These are phyloP conservation scores for Casuarina glauca DNA, from an alignment of 306 rosid species.

Conservation along the genomic window DNA sequence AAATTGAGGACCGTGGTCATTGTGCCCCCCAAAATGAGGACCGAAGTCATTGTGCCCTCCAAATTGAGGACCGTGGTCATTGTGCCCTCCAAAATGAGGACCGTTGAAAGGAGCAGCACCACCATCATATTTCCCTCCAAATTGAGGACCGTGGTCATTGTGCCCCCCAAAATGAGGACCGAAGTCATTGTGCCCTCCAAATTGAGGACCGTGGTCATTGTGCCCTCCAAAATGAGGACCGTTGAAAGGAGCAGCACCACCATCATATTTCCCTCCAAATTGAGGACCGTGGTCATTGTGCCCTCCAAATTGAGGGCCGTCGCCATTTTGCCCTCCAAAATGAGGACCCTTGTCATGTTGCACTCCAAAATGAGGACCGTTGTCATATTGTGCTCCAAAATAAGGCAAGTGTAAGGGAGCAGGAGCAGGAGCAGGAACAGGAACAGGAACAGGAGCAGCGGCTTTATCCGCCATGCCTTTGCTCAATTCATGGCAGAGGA, in stretches of 20 bases:
- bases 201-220: slow-evolving; percentile 1
- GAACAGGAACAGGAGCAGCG: not conserved
- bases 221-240: no score
- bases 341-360: not conserved
- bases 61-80: no score
- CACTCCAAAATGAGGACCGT: no score
- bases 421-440: not conserved
- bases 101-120: slow-evolving; percentile 30
- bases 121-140: not conserved
- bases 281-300: no score
- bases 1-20: no score
- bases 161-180: slow-evolving; percentile 10
- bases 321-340: not conserved
- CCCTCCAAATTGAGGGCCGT: slow-evolving; percentile 11
- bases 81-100: not conserved
- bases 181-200: not conserved
- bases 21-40: no score
- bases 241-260: no score
- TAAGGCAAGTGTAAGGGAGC: not conserved
- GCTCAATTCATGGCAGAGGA: slow-evolving; percentile 20
- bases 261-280: no score
- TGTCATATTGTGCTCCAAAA: no score
- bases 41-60: no score
- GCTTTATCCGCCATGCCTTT: no score
- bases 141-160: no score